Evolutionary conservation across 2,329 filamentous ascomycete genomes (phyloP), one percentile per base, ranked within the genome.

Genomic region (Pseudophaeomoniella oleicola): DNA sequence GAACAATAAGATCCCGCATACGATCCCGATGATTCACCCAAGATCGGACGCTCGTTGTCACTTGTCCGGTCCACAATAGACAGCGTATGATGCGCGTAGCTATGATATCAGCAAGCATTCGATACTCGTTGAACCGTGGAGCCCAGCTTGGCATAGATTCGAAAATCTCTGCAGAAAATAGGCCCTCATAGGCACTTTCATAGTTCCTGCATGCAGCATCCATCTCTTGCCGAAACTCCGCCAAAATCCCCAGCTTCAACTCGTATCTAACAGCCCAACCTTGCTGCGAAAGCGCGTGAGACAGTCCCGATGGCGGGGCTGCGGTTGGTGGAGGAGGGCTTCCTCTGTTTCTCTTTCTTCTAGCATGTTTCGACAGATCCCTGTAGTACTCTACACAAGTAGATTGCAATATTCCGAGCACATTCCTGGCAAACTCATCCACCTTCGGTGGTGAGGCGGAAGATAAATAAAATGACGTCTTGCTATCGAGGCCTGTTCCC

Each of bases 241-340:
- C 84, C 51, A 96, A 83, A 0, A 94, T 67, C 4, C 80, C 88
- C 13, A 87, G 70, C 55, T 98, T 98, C 62, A 93, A 86, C 51
- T 98, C 88, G 57, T 94, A 94, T 12, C 88, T 78, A 37, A 92
- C 79, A 50, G 85, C 86, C 90, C 88, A 98, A 3, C 84, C 87
- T 30, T 85, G 77, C 6, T 79, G 65, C 1, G 86, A 82, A n/a
- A 94, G 60, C 0, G 81, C 84, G 50, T 90, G 82, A 1, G 86
- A 92, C 2, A 84, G 92, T 17, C 83, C 84, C 14, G 71, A 77
- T 0, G 83, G 88, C 1, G 85, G 84, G 3, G 86, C 83, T 19
- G 84, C 70, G 4, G 85, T 88, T 3, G 87, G 85, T 34, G 81
- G 77, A 9, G 86, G 86, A 11, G 81, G 76, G 13, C 75, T 68